A percentile compares a stretch with the other conserved stretches of the same genome.
Evolutionary conservation across 345 rosid species (phyloP).

Genomic region (Populus deltoides): DNA sequence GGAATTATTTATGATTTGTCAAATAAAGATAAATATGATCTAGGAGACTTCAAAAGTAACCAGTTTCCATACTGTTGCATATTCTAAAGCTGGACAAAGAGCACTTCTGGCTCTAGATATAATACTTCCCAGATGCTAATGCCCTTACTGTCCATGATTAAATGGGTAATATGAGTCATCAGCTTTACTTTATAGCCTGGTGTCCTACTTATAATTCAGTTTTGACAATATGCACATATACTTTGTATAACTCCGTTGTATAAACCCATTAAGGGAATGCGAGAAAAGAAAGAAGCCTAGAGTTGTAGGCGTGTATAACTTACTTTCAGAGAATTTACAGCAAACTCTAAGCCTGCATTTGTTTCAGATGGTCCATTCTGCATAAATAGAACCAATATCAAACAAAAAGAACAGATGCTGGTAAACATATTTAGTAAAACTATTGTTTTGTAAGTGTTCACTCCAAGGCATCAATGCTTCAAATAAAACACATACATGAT

Average conservation of each 20-base stretch:
- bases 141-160: too few relatives aligned
- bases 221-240: neutral
- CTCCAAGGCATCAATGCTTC: neutral
- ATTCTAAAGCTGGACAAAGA: too few relatives aligned
- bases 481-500: neutral
- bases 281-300: neutral
- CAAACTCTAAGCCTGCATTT: conserved; percentile 91
- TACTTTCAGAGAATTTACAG: conserved; percentile 77
- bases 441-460: neutral
- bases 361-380: conserved; percentile 93
- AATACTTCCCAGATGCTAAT: too few relatives aligned
- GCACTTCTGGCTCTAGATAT: too few relatives aligned
- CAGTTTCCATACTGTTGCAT: too few relatives aligned
- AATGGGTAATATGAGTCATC: neutral
- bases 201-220: neutral
- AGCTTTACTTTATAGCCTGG: neutral
- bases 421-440: neutral
- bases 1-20: neutral
- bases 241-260: too few relatives aligned
- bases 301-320: conserved; percentile 24
- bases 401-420: neutral
- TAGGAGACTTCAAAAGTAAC: too few relatives aligned
- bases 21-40: neutral
- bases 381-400: conserved; percentile 22
- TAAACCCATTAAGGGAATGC: neutral